Base-by-base conservation (phyloP, 129 eudicot species). In the Pseudognaphalium luteoalbum region DNA sequence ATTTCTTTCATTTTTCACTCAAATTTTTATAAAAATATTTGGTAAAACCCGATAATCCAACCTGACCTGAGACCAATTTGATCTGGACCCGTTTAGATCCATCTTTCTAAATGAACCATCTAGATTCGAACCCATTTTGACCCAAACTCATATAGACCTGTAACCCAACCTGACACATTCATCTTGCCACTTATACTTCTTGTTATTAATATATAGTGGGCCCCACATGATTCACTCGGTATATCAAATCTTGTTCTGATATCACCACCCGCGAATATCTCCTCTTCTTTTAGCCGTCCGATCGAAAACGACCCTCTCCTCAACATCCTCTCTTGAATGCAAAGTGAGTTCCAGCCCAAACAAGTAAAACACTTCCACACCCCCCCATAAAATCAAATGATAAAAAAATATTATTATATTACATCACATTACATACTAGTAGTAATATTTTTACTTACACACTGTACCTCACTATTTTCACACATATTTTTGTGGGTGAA, bases 251-350 rank as follows among this genome's bases (percentile, higher is more conserved):
- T 58, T 39, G 58, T 37, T 19, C 79, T 65, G 44, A 74, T 74
- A 54, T 59, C 70, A 47, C 60, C 72, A 66, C 83, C 74, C 63
- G 79, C 75, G 64, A 80, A 73, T 80, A 80, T 73, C 68, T 80
- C 83, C 75, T 56, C 70, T 4, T 73, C 32, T 20, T 1, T 59
- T 70, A 73, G 54, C 83, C 83, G 79, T 80, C 79, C 83, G 83
- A 73, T 80, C 42, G 74, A 67, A 73, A 80, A 66, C 79, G 75
- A 80, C 79, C 65, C 52, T 56, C 22, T 5, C 42, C 59, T 61
- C 20, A 9, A 14, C 22, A 54, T 19, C 66, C 29, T 1, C 60
- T 16, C 70, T 33, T 8, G 34, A 34, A 37, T 0, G 15, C 66
- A 57, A 34, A 70, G 76, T 34, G 78, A 65, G 6, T 66, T 65